Percentiles rank a stretch among this genome's conserved stretches.
phyloP scores from a whole-genome alignment of 2,329 filamentous ascomycete genomes.

The Ascochyta rabiei region DNA sequence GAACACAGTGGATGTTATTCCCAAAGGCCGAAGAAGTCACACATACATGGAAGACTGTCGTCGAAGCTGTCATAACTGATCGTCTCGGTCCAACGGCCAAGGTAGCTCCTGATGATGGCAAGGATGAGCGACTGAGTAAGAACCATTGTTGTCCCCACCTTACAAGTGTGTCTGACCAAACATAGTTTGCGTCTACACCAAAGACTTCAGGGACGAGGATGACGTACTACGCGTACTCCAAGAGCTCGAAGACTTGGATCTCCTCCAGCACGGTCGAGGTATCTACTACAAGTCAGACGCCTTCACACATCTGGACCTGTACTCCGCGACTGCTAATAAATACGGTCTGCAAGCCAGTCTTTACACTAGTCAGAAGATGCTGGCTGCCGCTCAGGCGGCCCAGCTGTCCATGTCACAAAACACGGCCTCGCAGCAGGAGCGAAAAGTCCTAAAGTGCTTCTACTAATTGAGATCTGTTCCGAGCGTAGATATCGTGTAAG shows the following conservation, averaged over 20 bases:
- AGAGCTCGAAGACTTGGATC: slow-evolving; percentile 59
- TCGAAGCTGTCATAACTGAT: slow-evolving; percentile 69
- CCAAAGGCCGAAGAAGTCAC: slow-evolving; percentile 61
- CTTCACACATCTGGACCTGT: slow-evolving; percentile 55
- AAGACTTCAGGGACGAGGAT: slow-evolving; percentile 70
- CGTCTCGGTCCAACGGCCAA: slow-evolving; percentile 76
- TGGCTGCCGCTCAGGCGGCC: slow-evolving; percentile 22
- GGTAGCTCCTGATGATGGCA: slow-evolving; percentile 64
- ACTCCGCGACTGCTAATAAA: slow-evolving; percentile 42
- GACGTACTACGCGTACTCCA: slow-evolving; percentile 73
- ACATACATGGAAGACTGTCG: slow-evolving; percentile 69
- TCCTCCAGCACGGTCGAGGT: slow-evolving; percentile 57
- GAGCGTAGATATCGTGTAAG: no score
- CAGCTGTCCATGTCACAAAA: slow-evolving; percentile 10
- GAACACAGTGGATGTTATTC: slow-evolving; percentile 75
- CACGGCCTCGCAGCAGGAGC: slow-evolving; percentile 12
- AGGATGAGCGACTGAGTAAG: slow-evolving; percentile 56
- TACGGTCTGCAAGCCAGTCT: slow-evolving; percentile 53
- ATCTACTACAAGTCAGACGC: slow-evolving; percentile 82
- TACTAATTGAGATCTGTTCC: background rate
- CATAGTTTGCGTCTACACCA: slow-evolving; percentile 71
- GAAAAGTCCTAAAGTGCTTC: slow-evolving; percentile 8
- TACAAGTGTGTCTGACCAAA: background rate
- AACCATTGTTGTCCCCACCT: background rate
- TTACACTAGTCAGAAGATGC: slow-evolving; percentile 50